Conservation (phyloP, 2,329 filamentous ascomycete species). For the Trematosphaeria pertusa region DNA sequence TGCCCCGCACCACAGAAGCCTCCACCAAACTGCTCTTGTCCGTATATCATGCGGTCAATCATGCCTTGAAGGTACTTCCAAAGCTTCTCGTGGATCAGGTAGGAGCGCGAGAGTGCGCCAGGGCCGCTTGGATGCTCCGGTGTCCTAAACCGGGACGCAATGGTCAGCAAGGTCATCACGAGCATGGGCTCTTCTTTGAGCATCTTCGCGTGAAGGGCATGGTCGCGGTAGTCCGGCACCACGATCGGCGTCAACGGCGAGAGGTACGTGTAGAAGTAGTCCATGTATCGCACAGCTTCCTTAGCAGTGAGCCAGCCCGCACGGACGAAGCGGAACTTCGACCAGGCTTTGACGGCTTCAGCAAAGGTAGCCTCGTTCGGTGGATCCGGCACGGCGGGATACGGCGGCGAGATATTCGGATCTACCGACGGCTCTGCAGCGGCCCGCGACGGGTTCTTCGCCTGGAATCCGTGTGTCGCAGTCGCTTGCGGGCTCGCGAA, state of each 20-base stretch:
- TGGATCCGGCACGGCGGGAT: constrained; percentile 33
- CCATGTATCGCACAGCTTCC: constrained; percentile 91
- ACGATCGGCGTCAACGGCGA: constrained; percentile 94
- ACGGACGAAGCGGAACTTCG: constrained; percentile 89
- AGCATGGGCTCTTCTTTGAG: constrained; percentile 92
- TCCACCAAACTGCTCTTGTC: constrained; percentile 92
- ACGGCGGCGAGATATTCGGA: constrained; percentile 36
- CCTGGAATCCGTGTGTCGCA: constrained; percentile 26
- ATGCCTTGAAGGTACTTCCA: constrained; percentile 95
- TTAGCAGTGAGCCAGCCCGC: constrained; percentile 95
- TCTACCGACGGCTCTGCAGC: constrained; percentile 37
- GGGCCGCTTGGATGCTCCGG: constrained; percentile 73
- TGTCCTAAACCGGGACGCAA: constrained; percentile 84
- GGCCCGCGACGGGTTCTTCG: constrained; percentile 31
- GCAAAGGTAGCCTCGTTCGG: constrained; percentile 51
- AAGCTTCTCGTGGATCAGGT: constrained; percentile 91
- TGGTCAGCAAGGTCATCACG: constrained; percentile 87
- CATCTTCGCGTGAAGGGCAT: constrained; percentile 78
- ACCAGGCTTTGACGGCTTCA: constrained; percentile 86
- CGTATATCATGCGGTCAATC: constrained; percentile 95
- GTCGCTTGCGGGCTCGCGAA: constrained; percentile 43
- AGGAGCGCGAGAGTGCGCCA: constrained; percentile 77
- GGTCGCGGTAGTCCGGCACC: constrained; percentile 85
- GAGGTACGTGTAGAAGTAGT: constrained; percentile 93
- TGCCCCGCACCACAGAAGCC: constrained; percentile 80